Base-by-base conservation (phyloP, 306 rosid genomes). In the Trifolium fragiferum region DNA sequence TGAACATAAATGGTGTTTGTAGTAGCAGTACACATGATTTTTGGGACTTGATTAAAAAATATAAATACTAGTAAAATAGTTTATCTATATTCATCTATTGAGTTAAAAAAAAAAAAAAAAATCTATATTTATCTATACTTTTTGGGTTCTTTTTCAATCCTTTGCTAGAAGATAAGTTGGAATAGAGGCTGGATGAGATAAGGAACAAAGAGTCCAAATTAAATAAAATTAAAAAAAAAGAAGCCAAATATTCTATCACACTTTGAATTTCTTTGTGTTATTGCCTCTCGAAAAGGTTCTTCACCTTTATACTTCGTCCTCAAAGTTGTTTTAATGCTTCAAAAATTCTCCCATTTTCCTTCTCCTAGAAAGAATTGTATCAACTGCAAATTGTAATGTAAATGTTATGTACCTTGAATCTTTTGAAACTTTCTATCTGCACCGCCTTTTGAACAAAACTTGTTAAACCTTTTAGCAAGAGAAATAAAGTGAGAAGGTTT, bases 1-100 rank as follows among this genome's bases (percentile, higher is more conserved):
- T 67, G 75, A 72, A 18, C 83, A 81, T 38, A 78, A 87, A 78
- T 58, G 76, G 76, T 55, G 32, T 10, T 35, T 68, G 19, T 68
- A 73, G 76, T 47, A 32, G 73, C 49, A 66, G 49, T 44, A 81
- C 66, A 74, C 49, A 33, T 43, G 62, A 13, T 32, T 72, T 69
- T 46, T 37, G 74, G 33, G 55, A 44, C 37, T 60, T 41, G 5
- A 16, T 7, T 81, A 23, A 7, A 8, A 11, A 4, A 62, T 3
- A 23, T 11, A 10, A 46, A n/a, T 8, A 49, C 10, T 37, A 37
- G 8, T 19, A 25, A 53, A 7, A 23, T 0, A 27, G 37, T 20
- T n/a, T 51, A 43, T 64, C 51, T 40, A 23, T n/a, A 32, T 58
- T 30, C 6, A 30, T 30, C 6, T 30, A 30, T 30, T 30, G 33